Evolutionary conservation across 768 basidiomycete species (phyloP), one percentile per base, ranked within the genome.

Genomic region (Austroboletus festivus): DNA sequence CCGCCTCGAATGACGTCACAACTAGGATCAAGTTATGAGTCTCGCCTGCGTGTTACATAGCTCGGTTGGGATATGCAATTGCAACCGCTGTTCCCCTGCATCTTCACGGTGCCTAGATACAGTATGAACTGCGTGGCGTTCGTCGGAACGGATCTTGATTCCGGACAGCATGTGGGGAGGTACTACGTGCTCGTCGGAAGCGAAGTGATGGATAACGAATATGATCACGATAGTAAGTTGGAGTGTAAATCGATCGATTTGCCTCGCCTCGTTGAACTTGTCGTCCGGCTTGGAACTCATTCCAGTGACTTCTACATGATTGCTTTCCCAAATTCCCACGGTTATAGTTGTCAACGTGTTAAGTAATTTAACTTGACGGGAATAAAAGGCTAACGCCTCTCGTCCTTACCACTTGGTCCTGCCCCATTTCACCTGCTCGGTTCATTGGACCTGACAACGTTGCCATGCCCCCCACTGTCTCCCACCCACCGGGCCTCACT

Each of bases 401-500:
- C 42, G 37, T 13, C 19, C 2, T 30, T 35, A 44, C 52, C 50
- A 51, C 56, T 48, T 51, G 50, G 48, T 53, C 46, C 55, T 52
- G 45, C 31, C 39, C 50, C 35, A 39, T 42, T 39, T 46, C 47
- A n/a, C 50, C 30, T 15, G 19, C n/a, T 7, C 8, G 28, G 10
- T 38, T 41, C 38, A 48, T 33, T 33, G 33, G 18, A 28, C 12
- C 28, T 12, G 28, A 34, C 41, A 21, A 23, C 10, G 5, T 26
- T 19, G 21, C 39, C 9, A 85, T 90, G 88, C 78, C 85, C 4
- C 87, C 87, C 43, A 60, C 77, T 24, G 65, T 86, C 44, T 73
- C 68, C 52, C 86, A 86, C 58, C 87, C 86, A 0, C 53, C 85
- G 6, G 76, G 77, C 46, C 78, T 85, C 43, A 74, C 72, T 50